These are phyloP conservation scores for Helminthosporium solani DNA, from an alignment of 2,329 filamentous ascomycete genomes.

Conservation along the genomic window DNA sequence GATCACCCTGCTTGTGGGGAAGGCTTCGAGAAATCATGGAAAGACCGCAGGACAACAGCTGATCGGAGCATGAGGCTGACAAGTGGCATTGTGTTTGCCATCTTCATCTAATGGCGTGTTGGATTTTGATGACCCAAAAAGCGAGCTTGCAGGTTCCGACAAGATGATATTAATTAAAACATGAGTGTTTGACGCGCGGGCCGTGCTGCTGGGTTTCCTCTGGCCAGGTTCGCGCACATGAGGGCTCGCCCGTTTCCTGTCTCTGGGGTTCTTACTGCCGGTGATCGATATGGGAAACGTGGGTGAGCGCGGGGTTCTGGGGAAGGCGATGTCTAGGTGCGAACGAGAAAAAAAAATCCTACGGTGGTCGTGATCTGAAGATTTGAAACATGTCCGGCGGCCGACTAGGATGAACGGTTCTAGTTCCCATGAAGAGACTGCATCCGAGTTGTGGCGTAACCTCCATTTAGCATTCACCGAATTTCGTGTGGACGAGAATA, in stretches of 20 bases:
- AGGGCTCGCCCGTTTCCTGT: neutral
- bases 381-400: neutral
- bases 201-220: neutral
- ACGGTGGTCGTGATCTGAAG: neutral
- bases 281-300: too few species aligned
- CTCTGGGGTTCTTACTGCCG: neutral
- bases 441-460: neutral
- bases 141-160: neutral
- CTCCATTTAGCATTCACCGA: neutral
- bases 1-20: slow-evolving; percentile 2
- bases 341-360: neutral
- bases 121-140: slow-evolving; percentile 3
- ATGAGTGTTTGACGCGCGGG: neutral
- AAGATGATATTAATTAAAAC: slow-evolving; percentile 2
- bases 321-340: too few species aligned
- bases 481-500: neutral
- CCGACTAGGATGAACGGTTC: neutral
- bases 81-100: neutral
- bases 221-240: neutral
- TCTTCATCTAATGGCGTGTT: slow-evolving; percentile 1
- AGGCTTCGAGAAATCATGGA: slow-evolving; percentile 4
- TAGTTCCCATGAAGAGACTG: neutral
- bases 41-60: neutral
- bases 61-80: neutral
- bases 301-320: too few species aligned